Evolutionary conservation across 2,329 filamentous ascomycete genomes (phyloP).

Genomic region (Colletotrichum australisinense): DNA sequence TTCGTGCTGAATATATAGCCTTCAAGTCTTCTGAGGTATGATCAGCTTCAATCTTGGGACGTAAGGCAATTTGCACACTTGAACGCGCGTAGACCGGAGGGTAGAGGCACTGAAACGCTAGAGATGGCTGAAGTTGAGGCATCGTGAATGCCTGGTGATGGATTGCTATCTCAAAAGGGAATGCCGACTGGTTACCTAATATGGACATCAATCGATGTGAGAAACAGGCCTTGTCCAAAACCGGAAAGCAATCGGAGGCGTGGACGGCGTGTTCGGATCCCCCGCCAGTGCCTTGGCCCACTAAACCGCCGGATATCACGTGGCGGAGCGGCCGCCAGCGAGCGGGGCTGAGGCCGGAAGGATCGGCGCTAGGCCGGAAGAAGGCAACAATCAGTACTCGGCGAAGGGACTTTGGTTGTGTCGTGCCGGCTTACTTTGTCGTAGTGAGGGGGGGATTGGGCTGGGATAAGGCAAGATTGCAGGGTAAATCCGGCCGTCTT

Average conservation of each 20-base stretch:
- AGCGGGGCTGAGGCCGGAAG: too few species aligned
- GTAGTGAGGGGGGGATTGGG: neutral
- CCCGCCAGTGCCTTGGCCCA: neutral
- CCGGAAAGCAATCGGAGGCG: neutral
- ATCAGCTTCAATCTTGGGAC: neutral
- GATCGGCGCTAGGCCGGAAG: constrained; percentile 19
- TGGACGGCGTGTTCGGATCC: neutral
- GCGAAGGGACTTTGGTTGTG: neutral
- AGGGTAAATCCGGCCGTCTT: neutral
- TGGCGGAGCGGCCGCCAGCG: neutral
- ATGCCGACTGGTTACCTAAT: neutral
- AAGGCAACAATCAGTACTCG: constrained; percentile 24
- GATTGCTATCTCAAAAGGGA: neutral
- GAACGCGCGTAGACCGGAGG: neutral
- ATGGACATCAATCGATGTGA: neutral
- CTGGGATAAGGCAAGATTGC: neutral
- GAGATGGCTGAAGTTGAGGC: neutral
- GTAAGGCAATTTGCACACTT: neutral
- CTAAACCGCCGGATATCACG: neutral
- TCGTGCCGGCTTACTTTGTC: neutral
- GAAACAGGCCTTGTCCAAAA: too few species aligned
- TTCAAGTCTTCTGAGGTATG: neutral
- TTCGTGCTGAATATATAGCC: neutral
- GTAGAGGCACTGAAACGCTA: neutral
- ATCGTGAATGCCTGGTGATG: neutral